phyloP scores from a whole-genome alignment of 2,329 filamentous ascomycete genomes.

The Ophiostoma triangulosporum region DNA sequence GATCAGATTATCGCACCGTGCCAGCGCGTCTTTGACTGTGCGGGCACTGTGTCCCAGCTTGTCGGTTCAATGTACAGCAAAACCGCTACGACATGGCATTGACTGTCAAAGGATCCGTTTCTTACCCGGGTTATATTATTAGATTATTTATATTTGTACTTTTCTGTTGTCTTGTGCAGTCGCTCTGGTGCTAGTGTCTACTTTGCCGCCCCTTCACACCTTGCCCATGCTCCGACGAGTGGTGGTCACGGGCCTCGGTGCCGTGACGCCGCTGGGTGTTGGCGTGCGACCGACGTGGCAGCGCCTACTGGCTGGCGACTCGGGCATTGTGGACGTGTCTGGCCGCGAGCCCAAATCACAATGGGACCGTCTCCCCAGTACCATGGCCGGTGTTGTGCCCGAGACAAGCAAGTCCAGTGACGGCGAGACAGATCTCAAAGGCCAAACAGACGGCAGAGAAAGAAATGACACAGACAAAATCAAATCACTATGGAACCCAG shows the following conservation, averaged over 20 bases:
- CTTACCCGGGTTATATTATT: no score
- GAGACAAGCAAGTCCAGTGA: background rate
- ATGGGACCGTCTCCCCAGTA: constrained; percentile 68
- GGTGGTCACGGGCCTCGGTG: constrained; percentile 72
- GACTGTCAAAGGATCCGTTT: no score
- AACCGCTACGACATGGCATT: no score
- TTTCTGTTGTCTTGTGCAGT: no score
- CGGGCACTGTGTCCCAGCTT: constrained; percentile 3
- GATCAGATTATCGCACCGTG: background rate
- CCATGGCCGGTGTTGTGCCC: constrained; percentile 73
- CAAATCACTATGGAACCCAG: constrained; percentile 33
- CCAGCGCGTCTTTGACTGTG: background rate
- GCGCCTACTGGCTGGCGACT: constrained; percentile 64
- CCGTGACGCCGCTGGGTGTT: constrained; percentile 71
- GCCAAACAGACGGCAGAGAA: no score
- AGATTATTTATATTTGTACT: background rate
- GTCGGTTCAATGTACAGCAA: background rate
- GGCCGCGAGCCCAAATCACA: constrained; percentile 38
- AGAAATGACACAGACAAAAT: constrained; percentile 22
- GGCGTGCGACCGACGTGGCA: constrained; percentile 68
- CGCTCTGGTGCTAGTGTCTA: no score
- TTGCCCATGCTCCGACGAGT: constrained; percentile 42
- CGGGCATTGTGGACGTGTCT: constrained; percentile 64
- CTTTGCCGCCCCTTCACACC: background rate
- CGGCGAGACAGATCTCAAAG: no score